Conservation (phyloP, 2,329 filamentous ascomycete genomes). For the Sordariomycetes sp. region DNA sequence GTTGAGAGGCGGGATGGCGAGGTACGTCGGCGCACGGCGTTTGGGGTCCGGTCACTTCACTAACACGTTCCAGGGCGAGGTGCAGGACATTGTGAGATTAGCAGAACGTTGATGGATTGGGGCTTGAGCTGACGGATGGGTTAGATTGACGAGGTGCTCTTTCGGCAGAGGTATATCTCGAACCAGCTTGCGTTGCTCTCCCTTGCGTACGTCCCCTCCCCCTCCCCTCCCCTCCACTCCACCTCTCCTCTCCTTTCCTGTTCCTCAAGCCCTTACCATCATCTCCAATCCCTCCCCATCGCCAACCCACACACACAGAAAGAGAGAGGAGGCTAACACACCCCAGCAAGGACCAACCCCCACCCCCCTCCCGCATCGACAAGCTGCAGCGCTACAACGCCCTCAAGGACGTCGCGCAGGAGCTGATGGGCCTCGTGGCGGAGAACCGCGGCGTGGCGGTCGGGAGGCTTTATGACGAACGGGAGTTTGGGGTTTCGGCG, state of each 20-base stretch:
- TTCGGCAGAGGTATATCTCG: neutral
- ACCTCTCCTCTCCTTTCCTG: neutral
- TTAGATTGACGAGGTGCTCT: neutral
- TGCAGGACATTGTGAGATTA: neutral
- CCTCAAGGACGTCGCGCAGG: constrained; percentile 24
- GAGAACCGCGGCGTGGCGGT: constrained; percentile 21
- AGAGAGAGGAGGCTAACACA: neutral
- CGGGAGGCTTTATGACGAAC: constrained; percentile 16
- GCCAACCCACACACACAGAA: neutral
- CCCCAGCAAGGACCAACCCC: neutral
- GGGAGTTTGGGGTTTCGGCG: constrained; percentile 18
- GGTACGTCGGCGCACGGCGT: neutral
- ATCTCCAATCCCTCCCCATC: neutral
- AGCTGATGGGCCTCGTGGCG: constrained; percentile 25
- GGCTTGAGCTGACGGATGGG: neutral
- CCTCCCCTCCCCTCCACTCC: neutral
- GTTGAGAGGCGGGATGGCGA: neutral
- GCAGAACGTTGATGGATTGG: neutral
- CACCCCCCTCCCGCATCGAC: neutral
- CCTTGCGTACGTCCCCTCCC: neutral
- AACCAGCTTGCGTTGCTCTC: neutral
- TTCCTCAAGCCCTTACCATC: neutral
- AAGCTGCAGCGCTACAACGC: constrained; percentile 24
- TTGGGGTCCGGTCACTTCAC: neutral
- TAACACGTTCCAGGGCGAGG: neutral